Evolutionary conservation across 805 yeast genomes (phyloP), one percentile per base, ranked within the genome.

Genomic region (Yarrowia bubula): DNA sequence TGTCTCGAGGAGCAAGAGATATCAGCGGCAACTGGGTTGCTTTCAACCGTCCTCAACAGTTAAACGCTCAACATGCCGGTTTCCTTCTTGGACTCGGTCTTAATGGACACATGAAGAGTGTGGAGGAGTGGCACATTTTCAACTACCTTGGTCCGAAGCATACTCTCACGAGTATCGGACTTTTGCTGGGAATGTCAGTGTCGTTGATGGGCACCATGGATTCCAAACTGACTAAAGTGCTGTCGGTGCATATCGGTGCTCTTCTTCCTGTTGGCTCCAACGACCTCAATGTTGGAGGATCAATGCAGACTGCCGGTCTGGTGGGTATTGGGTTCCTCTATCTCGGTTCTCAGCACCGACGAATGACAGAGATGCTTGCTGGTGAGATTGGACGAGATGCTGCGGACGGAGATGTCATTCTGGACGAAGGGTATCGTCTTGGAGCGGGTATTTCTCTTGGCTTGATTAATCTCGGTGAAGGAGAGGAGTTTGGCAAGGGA

Each of bases 111-210:
- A 76, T 95, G 70, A 85, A 83, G 65, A 80, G 81, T 46, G 76
- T 95, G 31, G 98, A 93, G 71, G 97, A 95, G 74, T 95, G 98
- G 98, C 97, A 92, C 73, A 89, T 93, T 35, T 95, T 91, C 74
- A 92, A 93, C 72, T 92, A 91, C 69, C 77, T 95, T 63, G 96
- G 97, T 0, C 96, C 97, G 0, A 92, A 95, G 69, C 91, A 90
- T 71, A 84, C 88, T 3, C 83, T 83, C 44, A 90, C 96, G 0
- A 90, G 96, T 74, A 86, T 92, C 39, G 98, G 98, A 0, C 78
- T 95, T 50, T 77, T 95, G 39, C 76, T 95, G 15, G 99, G 99
- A 0, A 88, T 93, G 90, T 86, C 97, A 17, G 97, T 97, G 0
- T 90, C 97, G 75, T 78, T 86, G 66, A 80, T 80, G 69, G 92